Evolutionary conservation across 148 eudicot species (phyloP).

Genomic region (Beta vulgaris): DNA sequence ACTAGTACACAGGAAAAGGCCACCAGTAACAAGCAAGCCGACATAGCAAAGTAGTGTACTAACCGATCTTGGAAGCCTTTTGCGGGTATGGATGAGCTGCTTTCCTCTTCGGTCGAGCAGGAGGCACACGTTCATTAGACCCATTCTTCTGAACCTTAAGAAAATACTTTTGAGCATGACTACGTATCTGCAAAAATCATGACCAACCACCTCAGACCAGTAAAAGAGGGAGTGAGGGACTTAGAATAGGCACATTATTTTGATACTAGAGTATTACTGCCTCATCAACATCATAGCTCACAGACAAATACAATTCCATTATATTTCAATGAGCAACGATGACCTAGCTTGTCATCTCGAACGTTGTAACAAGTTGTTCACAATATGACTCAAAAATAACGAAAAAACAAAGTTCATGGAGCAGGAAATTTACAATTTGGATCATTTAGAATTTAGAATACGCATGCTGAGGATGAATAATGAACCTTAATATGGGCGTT

Average conservation of each 20-base stretch:
- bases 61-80: slow-evolving; percentile 57
- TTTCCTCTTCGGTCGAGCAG: slow-evolving; percentile 68
- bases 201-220: neutral
- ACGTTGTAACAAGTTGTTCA: neutral
- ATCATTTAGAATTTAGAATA: neutral
- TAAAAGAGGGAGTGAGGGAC: neutral
- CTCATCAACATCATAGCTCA: neutral
- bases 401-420: neutral
- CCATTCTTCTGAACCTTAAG: slow-evolving; percentile 55
- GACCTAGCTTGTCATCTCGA: neutral
- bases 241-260: neutral
- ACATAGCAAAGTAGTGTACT: slow-evolving; percentile 3
- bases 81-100: slow-evolving; percentile 71
- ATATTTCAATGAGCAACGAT: neutral
- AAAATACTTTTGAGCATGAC: slow-evolving; percentile 42
- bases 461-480: neutral
- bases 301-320: neutral
- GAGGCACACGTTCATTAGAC: slow-evolving; percentile 56
- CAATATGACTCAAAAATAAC: neutral
- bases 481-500: neutral
- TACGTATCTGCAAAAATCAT: slow-evolving; percentile 39
- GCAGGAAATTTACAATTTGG: neutral
- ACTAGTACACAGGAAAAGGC: neutral
- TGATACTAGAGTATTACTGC: neutral
- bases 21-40: neutral